A percentile compares a stretch with the other conserved stretches of the same genome.
phyloP scores from a whole-genome alignment of 257 asterid species.

The Gentiana dahurica region DNA sequence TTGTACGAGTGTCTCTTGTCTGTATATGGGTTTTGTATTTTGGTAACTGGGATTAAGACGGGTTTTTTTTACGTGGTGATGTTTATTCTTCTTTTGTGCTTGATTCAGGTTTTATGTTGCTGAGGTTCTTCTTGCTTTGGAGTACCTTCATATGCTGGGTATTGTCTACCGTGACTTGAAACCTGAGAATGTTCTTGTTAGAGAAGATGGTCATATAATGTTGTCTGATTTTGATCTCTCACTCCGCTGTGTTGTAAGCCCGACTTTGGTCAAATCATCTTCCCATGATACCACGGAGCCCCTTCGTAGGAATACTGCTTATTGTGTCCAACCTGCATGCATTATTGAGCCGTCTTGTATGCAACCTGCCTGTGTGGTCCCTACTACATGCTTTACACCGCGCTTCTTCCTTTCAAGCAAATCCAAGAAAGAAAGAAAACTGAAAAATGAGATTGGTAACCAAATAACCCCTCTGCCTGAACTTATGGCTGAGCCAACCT shows the following conservation, averaged over 20 bases:
- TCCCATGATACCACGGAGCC: slow-evolving; percentile 31
- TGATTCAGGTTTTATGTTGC: slow-evolving; percentile 67
- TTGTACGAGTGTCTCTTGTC: no score
- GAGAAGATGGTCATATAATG: slow-evolving; percentile 93
- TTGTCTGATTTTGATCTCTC: slow-evolving; percentile 80
- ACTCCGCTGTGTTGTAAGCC: slow-evolving; percentile 69
- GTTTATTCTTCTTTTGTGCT: slow-evolving; percentile 1
- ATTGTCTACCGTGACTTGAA: slow-evolving; percentile 79
- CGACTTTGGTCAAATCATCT: slow-evolving; percentile 61
- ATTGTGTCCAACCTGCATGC: slow-evolving; percentile 69
- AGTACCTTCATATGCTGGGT: slow-evolving; percentile 84
- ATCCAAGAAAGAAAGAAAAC: slow-evolving; percentile 55
- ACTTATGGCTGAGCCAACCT: slow-evolving; percentile 79
- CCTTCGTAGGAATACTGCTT: slow-evolving; percentile 31
- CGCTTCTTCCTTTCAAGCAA: slow-evolving; percentile 57
- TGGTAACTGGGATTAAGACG: no score
- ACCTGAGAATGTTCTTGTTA: slow-evolving; percentile 83
- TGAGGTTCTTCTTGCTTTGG: slow-evolving; percentile 69
- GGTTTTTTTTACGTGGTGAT: neutral
- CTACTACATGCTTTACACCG: slow-evolving; percentile 67
- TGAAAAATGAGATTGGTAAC: slow-evolving; percentile 44
- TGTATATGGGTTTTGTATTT: no score
- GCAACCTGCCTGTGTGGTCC: slow-evolving; percentile 70
- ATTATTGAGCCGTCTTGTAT: slow-evolving; percentile 58
- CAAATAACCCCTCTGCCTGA: slow-evolving; percentile 82